Conservation (phyloP, 345 rosid genomes). For the Salix viminalis region DNA sequence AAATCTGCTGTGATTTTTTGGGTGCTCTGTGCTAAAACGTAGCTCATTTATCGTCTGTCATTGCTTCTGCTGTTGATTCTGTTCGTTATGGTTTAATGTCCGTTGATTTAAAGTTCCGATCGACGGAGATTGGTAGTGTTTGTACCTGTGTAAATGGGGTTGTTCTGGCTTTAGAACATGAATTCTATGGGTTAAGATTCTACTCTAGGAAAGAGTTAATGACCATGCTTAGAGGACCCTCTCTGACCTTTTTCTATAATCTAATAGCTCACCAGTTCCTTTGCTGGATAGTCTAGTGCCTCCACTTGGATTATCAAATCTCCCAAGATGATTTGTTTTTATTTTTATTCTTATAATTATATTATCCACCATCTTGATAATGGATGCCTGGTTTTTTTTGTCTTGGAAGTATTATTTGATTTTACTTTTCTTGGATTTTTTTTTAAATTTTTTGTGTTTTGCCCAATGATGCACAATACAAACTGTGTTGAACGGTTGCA, state of each 20-base stretch:
- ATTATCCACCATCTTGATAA: neutral
- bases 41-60: too few species aligned
- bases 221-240: too few species aligned
- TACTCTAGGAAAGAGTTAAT: too few species aligned
- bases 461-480: conserved; percentile 20
- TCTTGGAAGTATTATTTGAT: neutral
- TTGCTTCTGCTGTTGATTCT: neutral
- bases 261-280: neutral
- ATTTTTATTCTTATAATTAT: neutral
- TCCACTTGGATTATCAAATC: neutral
- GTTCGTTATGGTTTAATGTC: neutral
- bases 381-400: neutral
- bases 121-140: neutral
- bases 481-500: conserved; percentile 21
- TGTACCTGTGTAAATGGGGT: neutral
- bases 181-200: neutral
- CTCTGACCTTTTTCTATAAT: neutral
- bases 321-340: neutral
- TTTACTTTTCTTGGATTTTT: neutral
- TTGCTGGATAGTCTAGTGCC: neutral
- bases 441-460: neutral
- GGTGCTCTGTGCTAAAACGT: neutral
- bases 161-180: neutral
- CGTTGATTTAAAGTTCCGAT: neutral
- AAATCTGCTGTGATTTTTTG: neutral